phyloP scores from a whole-genome alignment of 2,329 filamentous ascomycete genomes.

The Torrubiella hemipterigena region DNA sequence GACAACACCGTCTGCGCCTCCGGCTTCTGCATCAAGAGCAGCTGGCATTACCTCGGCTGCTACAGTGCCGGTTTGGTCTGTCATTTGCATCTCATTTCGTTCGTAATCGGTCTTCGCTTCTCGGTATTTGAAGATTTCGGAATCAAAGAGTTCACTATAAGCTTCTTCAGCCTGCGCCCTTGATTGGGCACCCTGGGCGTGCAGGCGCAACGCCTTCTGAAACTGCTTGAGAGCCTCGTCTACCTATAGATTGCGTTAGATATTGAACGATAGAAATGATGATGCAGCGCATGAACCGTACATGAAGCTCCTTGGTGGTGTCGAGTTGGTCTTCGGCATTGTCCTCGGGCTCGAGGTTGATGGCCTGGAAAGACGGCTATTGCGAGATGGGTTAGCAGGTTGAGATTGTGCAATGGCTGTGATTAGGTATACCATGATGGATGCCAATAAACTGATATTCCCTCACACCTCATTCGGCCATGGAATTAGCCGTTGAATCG shows the following conservation, averaged over 20 bases:
- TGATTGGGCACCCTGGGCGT: constrained; percentile 70
- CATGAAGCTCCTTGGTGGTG: constrained; percentile 86
- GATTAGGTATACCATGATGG: constrained; percentile 4
- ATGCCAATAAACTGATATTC: constrained; percentile 3
- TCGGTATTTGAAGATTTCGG: constrained; percentile 87
- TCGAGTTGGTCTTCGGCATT: constrained; percentile 85
- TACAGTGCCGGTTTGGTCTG: constrained; percentile 27
- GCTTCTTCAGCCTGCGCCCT: constrained; percentile 68
- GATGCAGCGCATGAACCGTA: constrained; percentile 14
- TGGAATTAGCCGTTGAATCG: too few relatives aligned
- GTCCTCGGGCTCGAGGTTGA: constrained; percentile 91
- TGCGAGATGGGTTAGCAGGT: constrained; percentile 1
- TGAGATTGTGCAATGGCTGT: not conserved
- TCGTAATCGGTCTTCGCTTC: constrained; percentile 80
- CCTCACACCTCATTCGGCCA: constrained; percentile 3
- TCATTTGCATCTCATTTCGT: constrained; percentile 48
- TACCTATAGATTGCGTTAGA: constrained; percentile 37
- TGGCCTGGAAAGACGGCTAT: constrained; percentile 63
- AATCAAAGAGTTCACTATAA: constrained; percentile 75
- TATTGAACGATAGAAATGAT: not conserved
- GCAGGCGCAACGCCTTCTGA: constrained; percentile 79
- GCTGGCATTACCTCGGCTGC: constrained; percentile 35
- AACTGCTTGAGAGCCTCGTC: constrained; percentile 95
- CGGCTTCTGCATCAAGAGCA: constrained; percentile 42
- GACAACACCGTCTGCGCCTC: constrained; percentile 59